Conservation (phyloP, 73 alveolate species). For the Durusdinium trenchii region DNA sequence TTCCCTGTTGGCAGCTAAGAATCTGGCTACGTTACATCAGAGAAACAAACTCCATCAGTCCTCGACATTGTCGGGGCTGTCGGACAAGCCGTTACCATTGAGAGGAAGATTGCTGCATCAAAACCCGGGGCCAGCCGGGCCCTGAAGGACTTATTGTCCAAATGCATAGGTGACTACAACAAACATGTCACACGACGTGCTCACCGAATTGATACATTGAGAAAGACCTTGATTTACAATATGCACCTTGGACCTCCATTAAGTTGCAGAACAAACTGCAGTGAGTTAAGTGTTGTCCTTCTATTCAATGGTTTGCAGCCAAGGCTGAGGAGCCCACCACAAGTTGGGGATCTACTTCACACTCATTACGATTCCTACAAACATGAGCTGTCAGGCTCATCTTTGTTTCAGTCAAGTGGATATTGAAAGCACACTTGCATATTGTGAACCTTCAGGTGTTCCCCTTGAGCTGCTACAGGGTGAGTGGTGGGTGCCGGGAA, state of each 20-base stretch:
- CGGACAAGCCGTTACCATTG: background rate
- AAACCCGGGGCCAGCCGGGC: background rate
- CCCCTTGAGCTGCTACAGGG: background rate
- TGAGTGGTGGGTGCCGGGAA: background rate
- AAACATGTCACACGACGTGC: background rate
- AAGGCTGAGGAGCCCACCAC: background rate
- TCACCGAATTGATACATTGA: background rate
- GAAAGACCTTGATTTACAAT: background rate
- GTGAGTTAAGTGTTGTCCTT: background rate
- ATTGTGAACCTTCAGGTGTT: background rate
- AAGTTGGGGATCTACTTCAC: background rate
- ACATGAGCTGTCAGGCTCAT: background rate
- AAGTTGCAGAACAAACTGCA: no score
- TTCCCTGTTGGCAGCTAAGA: background rate
- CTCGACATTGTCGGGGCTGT: background rate
- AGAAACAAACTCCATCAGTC: background rate
- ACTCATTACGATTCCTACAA: background rate
- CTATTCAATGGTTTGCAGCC: background rate
- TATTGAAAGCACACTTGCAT: no score
- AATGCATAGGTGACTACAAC: background rate
- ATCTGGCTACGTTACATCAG: background rate
- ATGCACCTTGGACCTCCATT: background rate
- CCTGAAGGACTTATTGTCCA: background rate
- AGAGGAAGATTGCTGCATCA: background rate
- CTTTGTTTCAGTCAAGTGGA: no score